phyloP scores from a whole-genome alignment of 139 green algal species.

The Pseudopediastrum boryanum region DNA sequence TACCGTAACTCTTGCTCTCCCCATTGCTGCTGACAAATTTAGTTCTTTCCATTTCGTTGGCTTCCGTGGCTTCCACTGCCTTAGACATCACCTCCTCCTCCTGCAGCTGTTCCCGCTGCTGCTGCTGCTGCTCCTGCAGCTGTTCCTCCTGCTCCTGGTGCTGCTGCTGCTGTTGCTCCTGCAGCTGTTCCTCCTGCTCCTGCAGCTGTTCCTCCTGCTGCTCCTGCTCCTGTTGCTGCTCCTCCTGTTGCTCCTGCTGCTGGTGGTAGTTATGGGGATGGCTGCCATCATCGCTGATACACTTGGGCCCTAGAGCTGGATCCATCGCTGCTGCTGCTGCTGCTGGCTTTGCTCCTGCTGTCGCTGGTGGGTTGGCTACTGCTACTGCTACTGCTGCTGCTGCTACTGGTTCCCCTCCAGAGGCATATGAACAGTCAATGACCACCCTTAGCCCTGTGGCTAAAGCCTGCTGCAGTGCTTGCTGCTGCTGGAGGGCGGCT shows the following conservation, averaged over 20 bases:
- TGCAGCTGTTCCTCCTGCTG: not conserved
- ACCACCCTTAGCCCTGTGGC: slow-evolving; percentile 29
- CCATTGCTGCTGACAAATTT: not conserved
- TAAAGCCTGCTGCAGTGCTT: slow-evolving; percentile 27
- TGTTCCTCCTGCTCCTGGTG: not conserved
- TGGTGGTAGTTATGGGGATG: not conserved
- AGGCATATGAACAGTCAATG: slow-evolving; percentile 47
- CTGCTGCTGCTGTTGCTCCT: too few relatives aligned
- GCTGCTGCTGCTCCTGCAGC: not conserved
- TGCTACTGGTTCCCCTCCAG: not conserved
- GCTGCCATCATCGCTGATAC: not conserved
- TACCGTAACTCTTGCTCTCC: not conserved
- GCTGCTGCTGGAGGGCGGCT: slow-evolving; percentile 12
- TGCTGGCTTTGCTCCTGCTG: slow-evolving; percentile 8
- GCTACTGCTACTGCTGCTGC: not conserved
- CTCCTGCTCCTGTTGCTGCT: too few relatives aligned
- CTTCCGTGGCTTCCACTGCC: not conserved
- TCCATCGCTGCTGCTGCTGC: not conserved
- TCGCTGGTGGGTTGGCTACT: not conserved
- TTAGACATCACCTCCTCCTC: too few relatives aligned
- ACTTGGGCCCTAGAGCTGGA: not conserved
- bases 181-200: not conserved
- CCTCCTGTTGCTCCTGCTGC: too few relatives aligned
- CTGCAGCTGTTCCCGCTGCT: not conserved
- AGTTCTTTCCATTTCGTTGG: not conserved